Conservation (phyloP, 2,329 filamentous ascomycete genomes). For the Xylaria sp. region DNA sequence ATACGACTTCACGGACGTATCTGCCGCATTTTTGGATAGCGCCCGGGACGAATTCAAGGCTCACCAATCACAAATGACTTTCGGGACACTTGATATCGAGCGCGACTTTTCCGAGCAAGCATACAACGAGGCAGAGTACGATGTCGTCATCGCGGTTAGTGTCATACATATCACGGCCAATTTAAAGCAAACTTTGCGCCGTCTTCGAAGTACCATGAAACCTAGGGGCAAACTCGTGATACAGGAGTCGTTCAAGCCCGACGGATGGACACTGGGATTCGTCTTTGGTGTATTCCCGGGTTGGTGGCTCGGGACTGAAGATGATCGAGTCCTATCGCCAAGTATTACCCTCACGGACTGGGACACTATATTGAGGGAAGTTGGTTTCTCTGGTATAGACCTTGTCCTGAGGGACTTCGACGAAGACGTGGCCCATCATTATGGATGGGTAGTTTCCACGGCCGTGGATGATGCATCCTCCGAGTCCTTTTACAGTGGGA, state of each 20-base stretch:
- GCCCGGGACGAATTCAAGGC: constrained; percentile 21
- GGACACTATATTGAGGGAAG: constrained; percentile 10
- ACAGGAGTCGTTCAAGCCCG: constrained; percentile 24
- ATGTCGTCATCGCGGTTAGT: constrained; percentile 36
- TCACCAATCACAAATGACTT: constrained; percentile 28
- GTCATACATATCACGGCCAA: constrained; percentile 36
- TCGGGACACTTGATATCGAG: constrained; percentile 40
- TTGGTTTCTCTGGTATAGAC: constrained; percentile 36
- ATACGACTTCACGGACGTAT: constrained; percentile 41
- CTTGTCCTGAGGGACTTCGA: constrained; percentile 33
- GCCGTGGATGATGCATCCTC: background rate
- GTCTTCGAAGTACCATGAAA: constrained; percentile 33
- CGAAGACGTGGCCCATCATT: constrained; percentile 6
- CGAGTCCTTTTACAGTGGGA: background rate
- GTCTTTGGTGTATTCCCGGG: constrained; percentile 40
- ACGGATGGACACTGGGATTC: constrained; percentile 27
- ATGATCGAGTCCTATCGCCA: constrained; percentile 35
- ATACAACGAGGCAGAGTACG: constrained; percentile 22
- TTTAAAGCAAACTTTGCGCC: constrained; percentile 24
- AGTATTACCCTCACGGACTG: constrained; percentile 21
- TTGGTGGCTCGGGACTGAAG: constrained; percentile 45
- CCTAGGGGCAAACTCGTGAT: constrained; percentile 39
- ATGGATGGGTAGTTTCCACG: constrained; percentile 24
- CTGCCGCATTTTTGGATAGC: constrained; percentile 20
- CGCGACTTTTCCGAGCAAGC: constrained; percentile 30